phyloP scores from a whole-genome alignment of 345 rosid species.

The Ricinus communis region DNA sequence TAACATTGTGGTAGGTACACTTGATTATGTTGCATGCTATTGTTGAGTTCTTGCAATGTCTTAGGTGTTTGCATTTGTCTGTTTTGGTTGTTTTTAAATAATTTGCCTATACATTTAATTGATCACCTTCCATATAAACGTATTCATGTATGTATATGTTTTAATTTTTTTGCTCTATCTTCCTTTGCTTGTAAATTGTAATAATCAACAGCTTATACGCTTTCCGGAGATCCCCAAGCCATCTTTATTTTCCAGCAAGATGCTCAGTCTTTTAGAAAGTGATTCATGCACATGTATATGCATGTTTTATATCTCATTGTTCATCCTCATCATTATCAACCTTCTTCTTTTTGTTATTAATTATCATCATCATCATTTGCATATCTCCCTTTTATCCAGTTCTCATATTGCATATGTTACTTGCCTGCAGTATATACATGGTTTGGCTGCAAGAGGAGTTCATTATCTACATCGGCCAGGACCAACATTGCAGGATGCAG shows the following conservation, averaged over 20 bases:
- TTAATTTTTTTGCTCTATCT: not conserved
- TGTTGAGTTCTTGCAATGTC: conserved; percentile 8
- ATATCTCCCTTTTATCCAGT: not conserved
- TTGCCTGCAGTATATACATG: conserved; percentile 79
- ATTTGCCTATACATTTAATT: not conserved
- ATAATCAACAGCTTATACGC: not conserved
- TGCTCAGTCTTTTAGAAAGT: not conserved
- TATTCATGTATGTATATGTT: not conserved
- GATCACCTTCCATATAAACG: not conserved
- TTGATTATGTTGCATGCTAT: not conserved
- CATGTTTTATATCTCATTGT: not conserved
- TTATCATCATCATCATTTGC: not conserved
- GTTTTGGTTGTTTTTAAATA: not conserved
- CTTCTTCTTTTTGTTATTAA: not conserved
- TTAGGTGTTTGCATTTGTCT: not conserved
- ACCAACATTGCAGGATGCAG: conserved; percentile 80
- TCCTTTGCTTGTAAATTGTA: not conserved
- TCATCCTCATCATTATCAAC: not conserved
- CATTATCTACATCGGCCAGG: conserved; percentile 92
- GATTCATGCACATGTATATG: not conserved
- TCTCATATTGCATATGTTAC: no score
- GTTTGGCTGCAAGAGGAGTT: conserved; percentile 91
- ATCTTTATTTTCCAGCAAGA: not conserved
- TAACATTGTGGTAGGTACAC: no score
- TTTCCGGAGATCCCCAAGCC: not conserved